Percentiles rank a stretch among this genome's conserved stretches.
Conservation (phyloP, 345 rosid genomes). For the Psidium friedrichsthalianum region DNA sequence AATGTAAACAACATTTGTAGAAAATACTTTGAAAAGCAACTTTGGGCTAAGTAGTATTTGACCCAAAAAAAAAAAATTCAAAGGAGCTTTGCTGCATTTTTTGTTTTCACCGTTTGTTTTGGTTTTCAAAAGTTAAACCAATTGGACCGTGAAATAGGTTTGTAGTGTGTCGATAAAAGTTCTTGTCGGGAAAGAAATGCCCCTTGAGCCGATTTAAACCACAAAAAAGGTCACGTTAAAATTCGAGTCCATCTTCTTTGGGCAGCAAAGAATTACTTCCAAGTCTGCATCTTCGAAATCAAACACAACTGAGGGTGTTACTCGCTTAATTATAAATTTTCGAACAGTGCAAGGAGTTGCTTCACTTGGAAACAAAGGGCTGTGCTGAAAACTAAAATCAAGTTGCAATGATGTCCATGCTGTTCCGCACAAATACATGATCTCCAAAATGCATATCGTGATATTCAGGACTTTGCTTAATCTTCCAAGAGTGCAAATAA, state of each 20-base stretch:
- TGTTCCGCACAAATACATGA: not conserved
- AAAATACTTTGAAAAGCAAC: no score
- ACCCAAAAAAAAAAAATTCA: no score
- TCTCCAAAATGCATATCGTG: no score
- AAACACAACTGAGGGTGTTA: not conserved
- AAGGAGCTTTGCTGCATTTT: no score
- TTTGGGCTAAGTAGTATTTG: no score
- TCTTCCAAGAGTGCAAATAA: not conserved
- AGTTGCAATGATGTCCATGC: not conserved
- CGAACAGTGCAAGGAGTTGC: not conserved
- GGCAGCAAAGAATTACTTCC: not conserved
- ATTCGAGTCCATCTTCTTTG: not conserved
- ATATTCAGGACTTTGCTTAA: not conserved
- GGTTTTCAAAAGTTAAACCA: not conserved
- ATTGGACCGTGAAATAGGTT: not conserved
- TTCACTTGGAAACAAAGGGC: not conserved
- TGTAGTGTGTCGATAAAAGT: not conserved
- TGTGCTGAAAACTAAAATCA: not conserved
- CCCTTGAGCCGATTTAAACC: not conserved
- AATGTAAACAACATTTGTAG: no score
- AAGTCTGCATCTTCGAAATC: not conserved
- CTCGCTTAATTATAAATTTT: not conserved
- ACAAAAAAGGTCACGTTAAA: not conserved
- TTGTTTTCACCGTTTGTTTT: not conserved
- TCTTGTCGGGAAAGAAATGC: not conserved